Percentiles rank a stretch among this genome's conserved stretches.
These are phyloP conservation scores for Strobilomyces dryophilus DNA, from an alignment of 768 basidiomycete genomes.

Conservation along the genomic window DNA sequence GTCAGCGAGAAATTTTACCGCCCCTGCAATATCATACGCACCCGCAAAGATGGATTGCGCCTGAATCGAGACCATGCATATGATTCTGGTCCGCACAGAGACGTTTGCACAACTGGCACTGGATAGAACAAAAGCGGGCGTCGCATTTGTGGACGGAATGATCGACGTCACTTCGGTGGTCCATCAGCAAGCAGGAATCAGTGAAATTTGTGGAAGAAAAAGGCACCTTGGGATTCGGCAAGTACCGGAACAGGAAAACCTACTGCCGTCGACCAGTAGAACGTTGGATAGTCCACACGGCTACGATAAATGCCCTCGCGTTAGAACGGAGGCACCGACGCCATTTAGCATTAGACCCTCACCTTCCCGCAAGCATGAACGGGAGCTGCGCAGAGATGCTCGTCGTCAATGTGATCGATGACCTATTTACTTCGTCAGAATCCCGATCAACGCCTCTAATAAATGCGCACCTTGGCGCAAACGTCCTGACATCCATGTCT, in stretches of 20 bases:
- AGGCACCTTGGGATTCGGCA: slow-evolving; percentile 42
- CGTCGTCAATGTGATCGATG: slow-evolving; percentile 42
- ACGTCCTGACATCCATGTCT: slow-evolving; percentile 48
- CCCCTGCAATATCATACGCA: neutral
- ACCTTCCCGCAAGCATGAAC: slow-evolving; percentile 57
- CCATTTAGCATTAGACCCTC: neutral
- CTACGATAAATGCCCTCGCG: slow-evolving; percentile 22
- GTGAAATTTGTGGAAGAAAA: neutral
- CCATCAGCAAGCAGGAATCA: neutral
- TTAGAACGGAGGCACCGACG: neutral
- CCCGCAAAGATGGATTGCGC: neutral
- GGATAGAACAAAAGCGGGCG: slow-evolving; percentile 47
- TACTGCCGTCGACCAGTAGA: slow-evolving; percentile 24
- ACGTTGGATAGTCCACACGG: slow-evolving; percentile 38
- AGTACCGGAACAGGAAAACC: slow-evolving; percentile 38
- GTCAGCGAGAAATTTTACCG: slow-evolving; percentile 18
- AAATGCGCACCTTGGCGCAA: slow-evolving; percentile 45
- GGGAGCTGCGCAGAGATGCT: slow-evolving; percentile 38
- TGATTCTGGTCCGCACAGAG: slow-evolving; percentile 37
- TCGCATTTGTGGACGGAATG: slow-evolving; percentile 51
- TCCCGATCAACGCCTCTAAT: neutral
- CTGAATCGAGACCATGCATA: neutral
- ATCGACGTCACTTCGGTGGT: slow-evolving; percentile 36
- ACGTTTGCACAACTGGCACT: slow-evolving; percentile 53
- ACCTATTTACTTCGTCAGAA: slow-evolving; percentile 30